These are phyloP conservation scores for Pseudogymnoascus sp. DNA, from an alignment of 2,329 filamentous ascomycete genomes.

Conservation along the genomic window DNA sequence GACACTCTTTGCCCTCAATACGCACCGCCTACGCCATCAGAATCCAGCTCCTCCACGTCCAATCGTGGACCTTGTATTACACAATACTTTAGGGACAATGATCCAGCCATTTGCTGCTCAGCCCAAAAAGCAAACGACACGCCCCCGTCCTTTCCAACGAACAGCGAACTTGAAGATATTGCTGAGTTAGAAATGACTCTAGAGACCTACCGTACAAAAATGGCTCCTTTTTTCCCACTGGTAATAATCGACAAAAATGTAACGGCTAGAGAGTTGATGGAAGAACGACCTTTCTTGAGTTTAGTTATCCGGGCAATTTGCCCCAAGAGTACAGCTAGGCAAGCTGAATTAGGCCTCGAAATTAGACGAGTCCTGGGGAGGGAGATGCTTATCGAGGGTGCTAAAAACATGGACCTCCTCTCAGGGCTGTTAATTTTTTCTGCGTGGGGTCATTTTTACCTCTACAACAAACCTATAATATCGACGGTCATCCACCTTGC, in stretches of 20 bases:
- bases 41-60: not conserved
- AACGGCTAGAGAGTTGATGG: conserved; percentile 4
- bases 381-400: not conserved
- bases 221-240: conserved; percentile 13
- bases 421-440: not conserved
- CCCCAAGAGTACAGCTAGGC: not conserved
- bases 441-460: not conserved
- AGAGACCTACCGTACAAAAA: conserved; percentile 11
- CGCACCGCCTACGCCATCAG: not conserved
- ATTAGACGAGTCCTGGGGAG: not conserved
- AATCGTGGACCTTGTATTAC: not conserved
- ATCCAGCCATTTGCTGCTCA: not conserved
- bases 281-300: conserved; percentile 10
- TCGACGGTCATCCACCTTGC: conserved; percentile 14
- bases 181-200: conserved; percentile 12
- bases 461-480: conserved; percentile 5
- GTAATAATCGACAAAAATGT: conserved; percentile 6
- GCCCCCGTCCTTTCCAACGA: not conserved
- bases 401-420: not conserved
- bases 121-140: not conserved
- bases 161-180: not conserved
- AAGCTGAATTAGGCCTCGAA: not conserved
- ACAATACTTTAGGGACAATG: not conserved
- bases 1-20: not conserved
- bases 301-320: not conserved